phyloP scores from a whole-genome alignment of 306 rosid genomes.

The Vicia villosa region DNA sequence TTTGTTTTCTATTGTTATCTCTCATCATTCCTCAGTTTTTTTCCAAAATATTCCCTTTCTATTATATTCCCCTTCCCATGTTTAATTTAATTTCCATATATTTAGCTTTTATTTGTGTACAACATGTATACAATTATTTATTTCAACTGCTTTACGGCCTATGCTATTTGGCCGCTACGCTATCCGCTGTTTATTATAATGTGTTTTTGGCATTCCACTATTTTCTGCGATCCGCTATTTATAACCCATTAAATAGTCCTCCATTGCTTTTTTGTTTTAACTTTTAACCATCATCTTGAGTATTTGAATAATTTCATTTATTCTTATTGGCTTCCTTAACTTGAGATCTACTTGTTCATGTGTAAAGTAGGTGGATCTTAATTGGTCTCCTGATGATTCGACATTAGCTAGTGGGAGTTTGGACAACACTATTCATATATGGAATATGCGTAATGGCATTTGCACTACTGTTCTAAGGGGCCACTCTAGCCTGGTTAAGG shows the following conservation, averaged over 20 bases:
- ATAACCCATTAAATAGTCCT: constrained; percentile 1
- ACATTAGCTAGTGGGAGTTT: constrained; percentile 95
- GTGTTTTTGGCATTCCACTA: too few relatives aligned
- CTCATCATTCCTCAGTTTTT: too few relatives aligned
- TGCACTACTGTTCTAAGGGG: constrained; percentile 99
- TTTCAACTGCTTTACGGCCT: too few relatives aligned
- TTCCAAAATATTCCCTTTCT: too few relatives aligned
- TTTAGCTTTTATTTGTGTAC: too few relatives aligned
- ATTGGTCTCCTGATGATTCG: constrained; percentile 99
- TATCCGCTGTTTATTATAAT: too few relatives aligned
- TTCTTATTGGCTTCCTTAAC: constrained; percentile 48
- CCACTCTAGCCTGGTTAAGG: constrained; percentile 96
- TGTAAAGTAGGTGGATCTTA: constrained; percentile 99
- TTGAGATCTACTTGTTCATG: constrained; percentile 64
- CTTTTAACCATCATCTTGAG: constrained; percentile 1
- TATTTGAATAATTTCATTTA: constrained; percentile 8
- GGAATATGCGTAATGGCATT: constrained; percentile 95
- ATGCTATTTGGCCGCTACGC: too few relatives aligned
- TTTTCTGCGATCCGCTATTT: too few relatives aligned
- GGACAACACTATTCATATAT: constrained; percentile 90
- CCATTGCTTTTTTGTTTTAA: not conserved
- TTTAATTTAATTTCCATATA: too few relatives aligned
- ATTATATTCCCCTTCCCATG: too few relatives aligned
- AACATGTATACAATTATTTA: too few relatives aligned
- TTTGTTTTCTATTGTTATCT: too few relatives aligned